Base-by-base conservation (phyloP, 257 asterid genomes). In the Solanum neorickii region DNA sequence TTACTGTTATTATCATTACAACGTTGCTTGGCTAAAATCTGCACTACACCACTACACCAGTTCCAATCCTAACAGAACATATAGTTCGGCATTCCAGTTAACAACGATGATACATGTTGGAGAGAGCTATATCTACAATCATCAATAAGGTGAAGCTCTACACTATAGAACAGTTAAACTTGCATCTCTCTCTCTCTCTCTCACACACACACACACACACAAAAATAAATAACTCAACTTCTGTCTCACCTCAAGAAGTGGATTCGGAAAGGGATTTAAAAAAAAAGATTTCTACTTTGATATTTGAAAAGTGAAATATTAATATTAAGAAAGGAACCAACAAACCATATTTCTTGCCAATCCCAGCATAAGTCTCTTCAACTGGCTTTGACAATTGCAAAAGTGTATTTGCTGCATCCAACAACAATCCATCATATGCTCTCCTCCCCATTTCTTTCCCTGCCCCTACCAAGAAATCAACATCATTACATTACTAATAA, bases 341-440 rank as follows among this genome's bases (percentile, higher is more conserved):
- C 91, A 49, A 31, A 97, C 99, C 99, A 83, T 93, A 94, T 94
- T 94, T 95, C 80, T 87, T 87, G 89, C 99, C 98, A 87, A 95
- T 92, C 44, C 89, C 87, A 77, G 93, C 91, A 88, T 95, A 96
- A 69, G 92, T 92, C 70, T 95, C 92, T 88, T 91, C 99, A 75
- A 97, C 98, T 5, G 99, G 99, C 80, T 93, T 92, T 5, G 96
- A 87, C 86, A 97, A 91, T 86, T 95, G 99, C 92, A 97, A 92
- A 66, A 97, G 94, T 7, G 99, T 97, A 18, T 98, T 98, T 20
- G 98, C 99, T 16, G 99, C 99, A 82, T 97, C 99, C 88, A 97
- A 88, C 76, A 97, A 69, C 88, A 97, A 70, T 39, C 96, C 99
- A 89, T 95, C 98, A 80, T 92, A 94, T 42, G 94, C 93, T 91